phyloP scores from a whole-genome alignment of 2,329 filamentous ascomycete genomes.

The Penicillium italicum region DNA sequence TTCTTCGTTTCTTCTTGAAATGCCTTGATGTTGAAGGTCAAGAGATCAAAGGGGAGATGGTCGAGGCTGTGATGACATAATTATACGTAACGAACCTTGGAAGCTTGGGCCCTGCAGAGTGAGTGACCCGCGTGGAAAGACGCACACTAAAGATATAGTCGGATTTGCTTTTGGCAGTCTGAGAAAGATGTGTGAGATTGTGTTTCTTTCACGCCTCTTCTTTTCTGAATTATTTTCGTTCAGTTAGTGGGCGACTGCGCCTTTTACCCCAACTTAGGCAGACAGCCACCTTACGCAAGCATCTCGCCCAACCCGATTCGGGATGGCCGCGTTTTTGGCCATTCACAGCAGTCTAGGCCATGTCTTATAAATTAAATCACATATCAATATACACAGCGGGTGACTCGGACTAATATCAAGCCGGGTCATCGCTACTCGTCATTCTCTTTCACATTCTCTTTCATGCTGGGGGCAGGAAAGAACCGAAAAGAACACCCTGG shows the following conservation, averaged over 20 bases:
- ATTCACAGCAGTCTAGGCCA: background rate
- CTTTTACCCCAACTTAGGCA: slow-evolving; percentile 18
- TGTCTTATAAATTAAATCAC: background rate
- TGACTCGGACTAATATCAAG: background rate
- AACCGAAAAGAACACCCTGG: slow-evolving; percentile 80
- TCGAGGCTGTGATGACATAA: slow-evolving; percentile 28
- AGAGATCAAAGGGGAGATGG: slow-evolving; percentile 9
- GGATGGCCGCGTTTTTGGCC: slow-evolving; percentile 4
- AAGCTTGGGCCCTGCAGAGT: slow-evolving; percentile 17
- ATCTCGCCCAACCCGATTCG: slow-evolving; percentile 4
- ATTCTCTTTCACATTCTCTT: slow-evolving; percentile 6
- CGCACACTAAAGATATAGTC: background rate
- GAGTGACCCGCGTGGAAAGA: slow-evolving; percentile 12
- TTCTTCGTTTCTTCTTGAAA: background rate
- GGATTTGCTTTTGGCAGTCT: background rate
- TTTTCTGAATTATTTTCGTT: background rate
- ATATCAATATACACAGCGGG: background rate
- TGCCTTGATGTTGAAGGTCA: slow-evolving; percentile 1
- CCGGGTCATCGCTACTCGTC: background rate
- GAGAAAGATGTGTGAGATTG: background rate
- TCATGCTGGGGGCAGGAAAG: slow-evolving; percentile 80
- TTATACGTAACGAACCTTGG: slow-evolving; percentile 16
- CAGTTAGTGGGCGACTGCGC: background rate
- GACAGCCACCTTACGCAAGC: slow-evolving; percentile 20
- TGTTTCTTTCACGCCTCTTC: background rate